Evolutionary conservation across 2,329 filamentous ascomycete genomes (phyloP).

Genomic region (Diaporthe vaccinii): DNA sequence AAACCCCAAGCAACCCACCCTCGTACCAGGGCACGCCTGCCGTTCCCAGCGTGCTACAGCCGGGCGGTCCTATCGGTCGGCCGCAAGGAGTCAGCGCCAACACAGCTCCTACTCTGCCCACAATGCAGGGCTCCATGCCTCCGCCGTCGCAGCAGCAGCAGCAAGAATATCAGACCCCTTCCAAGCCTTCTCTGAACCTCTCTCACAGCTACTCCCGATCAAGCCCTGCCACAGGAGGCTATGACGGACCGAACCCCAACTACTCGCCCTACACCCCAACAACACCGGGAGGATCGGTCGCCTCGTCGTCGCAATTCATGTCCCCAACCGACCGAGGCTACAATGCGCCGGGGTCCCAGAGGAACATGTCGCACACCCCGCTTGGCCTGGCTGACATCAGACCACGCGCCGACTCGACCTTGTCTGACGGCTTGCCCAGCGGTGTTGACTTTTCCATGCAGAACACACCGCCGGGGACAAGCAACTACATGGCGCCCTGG

Average conservation of each 20-base stretch:
- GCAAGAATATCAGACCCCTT: slow-evolving; percentile 72
- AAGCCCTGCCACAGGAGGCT: slow-evolving; percentile 75
- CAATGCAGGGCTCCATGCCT: slow-evolving; percentile 59
- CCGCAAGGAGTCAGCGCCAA: slow-evolving; percentile 55
- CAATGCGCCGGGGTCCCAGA: slow-evolving; percentile 69
- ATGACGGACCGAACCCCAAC: slow-evolving; percentile 61
- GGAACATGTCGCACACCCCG: slow-evolving; percentile 83
- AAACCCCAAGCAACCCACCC: slow-evolving; percentile 54
- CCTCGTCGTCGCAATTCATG: slow-evolving; percentile 72
- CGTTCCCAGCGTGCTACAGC: slow-evolving; percentile 72
- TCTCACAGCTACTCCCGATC: slow-evolving; percentile 87
- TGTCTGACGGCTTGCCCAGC: slow-evolving; percentile 79
- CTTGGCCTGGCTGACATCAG: slow-evolving; percentile 93
- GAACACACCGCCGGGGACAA: slow-evolving; percentile 78
- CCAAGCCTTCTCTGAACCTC: slow-evolving; percentile 74
- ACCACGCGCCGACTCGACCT: slow-evolving; percentile 84
- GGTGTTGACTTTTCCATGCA: slow-evolving; percentile 75
- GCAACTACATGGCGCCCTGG: slow-evolving; percentile 95
- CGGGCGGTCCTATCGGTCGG: slow-evolving; percentile 56
- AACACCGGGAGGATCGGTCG: slow-evolving; percentile 72
- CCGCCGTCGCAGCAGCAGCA: slow-evolving; percentile 46
- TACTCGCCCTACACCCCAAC: slow-evolving; percentile 72
- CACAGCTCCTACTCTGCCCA: slow-evolving; percentile 61
- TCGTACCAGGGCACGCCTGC: slow-evolving; percentile 57
- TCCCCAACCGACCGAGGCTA: slow-evolving; percentile 70